A percentile compares a stretch with the other conserved stretches of the same genome.
Conservation (phyloP, 768 basidiomycete species). For the Steccherinum ochraceum region DNA sequence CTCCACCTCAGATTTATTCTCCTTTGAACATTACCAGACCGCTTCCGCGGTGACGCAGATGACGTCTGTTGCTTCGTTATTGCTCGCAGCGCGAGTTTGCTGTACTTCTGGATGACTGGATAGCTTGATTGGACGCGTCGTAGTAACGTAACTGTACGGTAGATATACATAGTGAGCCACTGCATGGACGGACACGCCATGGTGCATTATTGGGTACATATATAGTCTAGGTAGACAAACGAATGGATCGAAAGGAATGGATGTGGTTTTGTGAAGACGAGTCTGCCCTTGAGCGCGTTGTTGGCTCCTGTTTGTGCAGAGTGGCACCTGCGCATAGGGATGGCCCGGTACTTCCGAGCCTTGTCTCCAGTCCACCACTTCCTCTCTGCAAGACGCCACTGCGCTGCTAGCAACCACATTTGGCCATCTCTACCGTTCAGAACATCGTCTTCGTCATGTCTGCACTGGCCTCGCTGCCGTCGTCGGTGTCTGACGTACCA, state of each 20-base stretch:
- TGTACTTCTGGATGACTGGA: too few relatives aligned
- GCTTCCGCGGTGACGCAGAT: neutral
- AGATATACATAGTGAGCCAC: neutral
- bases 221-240: neutral
- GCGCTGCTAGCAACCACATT: too few relatives aligned
- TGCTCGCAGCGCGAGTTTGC: too few relatives aligned
- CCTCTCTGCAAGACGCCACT: too few relatives aligned
- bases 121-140: neutral
- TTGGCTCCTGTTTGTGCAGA: neutral
- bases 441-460: too few relatives aligned
- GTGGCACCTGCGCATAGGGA: neutral
- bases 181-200: neutral
- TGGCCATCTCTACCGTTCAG: too few relatives aligned
- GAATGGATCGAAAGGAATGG: too few relatives aligned
- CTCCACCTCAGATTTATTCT: slow-evolving; percentile 24
- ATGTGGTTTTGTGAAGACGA: too few relatives aligned
- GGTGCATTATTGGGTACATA: neutral
- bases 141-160: neutral
- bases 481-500: neutral
- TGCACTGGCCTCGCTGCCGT: neutral
- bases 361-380: neutral
- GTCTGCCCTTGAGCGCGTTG: neutral
- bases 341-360: neutral
- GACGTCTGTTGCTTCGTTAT: neutral
- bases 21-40: neutral